Evolutionary conservation across 495 filamentous ascomycete species (phyloP), one percentile per base, ranked within the genome.

Genomic region (Tuber calosporum): DNA sequence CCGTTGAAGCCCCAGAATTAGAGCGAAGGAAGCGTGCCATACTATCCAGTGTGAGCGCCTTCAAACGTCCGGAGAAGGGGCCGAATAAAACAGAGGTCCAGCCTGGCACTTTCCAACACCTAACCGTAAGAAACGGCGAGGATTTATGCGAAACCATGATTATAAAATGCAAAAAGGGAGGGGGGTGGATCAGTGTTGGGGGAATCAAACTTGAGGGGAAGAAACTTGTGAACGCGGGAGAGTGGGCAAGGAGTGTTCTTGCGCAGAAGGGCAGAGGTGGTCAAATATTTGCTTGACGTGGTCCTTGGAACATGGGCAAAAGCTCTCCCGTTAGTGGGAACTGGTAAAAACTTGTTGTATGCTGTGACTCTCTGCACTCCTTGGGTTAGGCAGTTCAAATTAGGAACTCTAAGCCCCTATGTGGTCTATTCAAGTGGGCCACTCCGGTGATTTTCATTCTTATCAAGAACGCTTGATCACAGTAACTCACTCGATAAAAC

Each of bases 131-230:
- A 42, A 70, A 67, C 20, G 71, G 39, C n/a, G 69, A 30, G 3
- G 7, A 15, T 9, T 36, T 41, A 13, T 67, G 74, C 30, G 80
- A 76, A 71, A 67, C 75, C 20, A 69, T 81, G 79, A 69, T 72
- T 0, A 58, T 79, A 9, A 79, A 74, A 45, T 81, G 79, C 48
- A 79, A 20, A 20, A 30, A 73, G 68, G 80, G 76, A 13, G 76
- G 76, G 2, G 76, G 80, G 22, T 81, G 79, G 79, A 42, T 82
- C 40, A 79, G 40, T 66, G 78, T 67, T 6, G 77, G 73, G 1
- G 75, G 79, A 6, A 70, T 82, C 11, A 76, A 81, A 62, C 34
- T 81, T 13, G 80, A 82, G 34, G 80, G 80, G 2, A 80, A 82
- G 48, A 66, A 15, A 26, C 36, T 71, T 67, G 69, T 76, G 17